phyloP scores from a whole-genome alignment of 805 yeast genomes.

The Cyberlindnera galapagoensis region DNA sequence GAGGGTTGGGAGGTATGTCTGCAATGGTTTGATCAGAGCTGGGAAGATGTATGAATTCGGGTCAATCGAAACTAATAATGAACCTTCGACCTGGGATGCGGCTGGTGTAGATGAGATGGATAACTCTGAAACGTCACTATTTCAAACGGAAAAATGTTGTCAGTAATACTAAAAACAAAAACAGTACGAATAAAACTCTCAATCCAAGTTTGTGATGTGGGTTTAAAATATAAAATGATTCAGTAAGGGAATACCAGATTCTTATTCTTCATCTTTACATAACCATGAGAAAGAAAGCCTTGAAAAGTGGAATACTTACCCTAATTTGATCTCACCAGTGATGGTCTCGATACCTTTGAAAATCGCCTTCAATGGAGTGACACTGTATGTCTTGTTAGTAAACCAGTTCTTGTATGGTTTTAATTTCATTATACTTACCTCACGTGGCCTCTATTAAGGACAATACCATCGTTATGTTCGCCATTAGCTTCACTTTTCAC shows the following conservation, averaged over 20 bases:
- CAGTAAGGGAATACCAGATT: too few species aligned
- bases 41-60: slow-evolving; percentile 34
- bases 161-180: too few species aligned
- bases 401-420: too few species aligned
- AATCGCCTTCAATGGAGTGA: slow-evolving; percentile 68
- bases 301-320: slow-evolving; percentile 15
- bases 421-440: slow-evolving; percentile 22
- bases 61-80: slow-evolving; percentile 28
- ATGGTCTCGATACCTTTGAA: slow-evolving; percentile 48
- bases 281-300: background rate
- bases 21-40: slow-evolving; percentile 29
- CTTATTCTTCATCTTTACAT: too few species aligned
- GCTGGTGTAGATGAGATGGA: too few species aligned
- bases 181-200: too few species aligned
- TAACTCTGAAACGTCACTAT: too few species aligned
- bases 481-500: slow-evolving; percentile 27
- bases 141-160: too few species aligned
- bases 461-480: slow-evolving; percentile 25
- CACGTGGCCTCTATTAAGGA: slow-evolving; percentile 23
- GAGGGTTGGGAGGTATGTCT: slow-evolving; percentile 28
- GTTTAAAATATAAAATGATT: too few species aligned
- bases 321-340: slow-evolving; percentile 51
- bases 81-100: too few species aligned
- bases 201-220: too few species aligned
- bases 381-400: slow-evolving; percentile 37